Evolutionary conservation across 2,329 filamentous ascomycete genomes (phyloP).

Genomic region (Escovopsis weberi): DNA sequence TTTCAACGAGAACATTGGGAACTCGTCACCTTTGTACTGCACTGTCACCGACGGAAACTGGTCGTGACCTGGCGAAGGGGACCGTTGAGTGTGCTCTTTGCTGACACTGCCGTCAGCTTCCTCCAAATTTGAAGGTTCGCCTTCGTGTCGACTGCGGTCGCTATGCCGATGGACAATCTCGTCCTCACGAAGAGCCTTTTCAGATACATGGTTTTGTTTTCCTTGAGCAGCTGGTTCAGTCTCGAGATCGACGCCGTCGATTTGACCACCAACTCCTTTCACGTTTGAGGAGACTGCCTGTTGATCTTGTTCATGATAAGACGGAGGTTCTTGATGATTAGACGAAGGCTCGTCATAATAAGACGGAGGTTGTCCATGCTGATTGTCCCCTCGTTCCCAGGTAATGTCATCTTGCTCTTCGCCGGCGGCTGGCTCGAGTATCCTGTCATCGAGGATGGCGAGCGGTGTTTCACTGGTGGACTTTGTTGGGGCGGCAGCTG

Average conservation of each 20-base stretch:
- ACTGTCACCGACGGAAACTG: slow-evolving; percentile 25
- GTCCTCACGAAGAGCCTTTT: slow-evolving; percentile 3
- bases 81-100: slow-evolving; percentile 2
- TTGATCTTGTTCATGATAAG: background rate
- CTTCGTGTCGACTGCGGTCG: slow-evolving; percentile 20
- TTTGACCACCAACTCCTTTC: no score
- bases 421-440: background rate
- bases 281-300: no score
- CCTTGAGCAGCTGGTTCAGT: background rate
- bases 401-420: slow-evolving; percentile 8
- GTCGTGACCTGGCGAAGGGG: slow-evolving; percentile 4
- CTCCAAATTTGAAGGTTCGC: slow-evolving; percentile 5
- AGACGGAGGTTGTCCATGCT: slow-evolving; percentile 2
- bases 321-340: slow-evolving; percentile 1
- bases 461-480: background rate
- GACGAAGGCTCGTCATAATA: background rate
- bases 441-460: background rate
- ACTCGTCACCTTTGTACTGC: slow-evolving; percentile 29
- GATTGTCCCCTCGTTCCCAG: slow-evolving; percentile 8
- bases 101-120: slow-evolving; percentile 4
- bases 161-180: slow-evolving; percentile 18
- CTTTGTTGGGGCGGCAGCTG: background rate
- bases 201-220: slow-evolving; percentile 6
- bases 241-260: background rate
- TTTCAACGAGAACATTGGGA: slow-evolving; percentile 23